Evolutionary conservation across 2,329 filamentous ascomycete species (phyloP).

Genomic region (Alternaria burnsii): DNA sequence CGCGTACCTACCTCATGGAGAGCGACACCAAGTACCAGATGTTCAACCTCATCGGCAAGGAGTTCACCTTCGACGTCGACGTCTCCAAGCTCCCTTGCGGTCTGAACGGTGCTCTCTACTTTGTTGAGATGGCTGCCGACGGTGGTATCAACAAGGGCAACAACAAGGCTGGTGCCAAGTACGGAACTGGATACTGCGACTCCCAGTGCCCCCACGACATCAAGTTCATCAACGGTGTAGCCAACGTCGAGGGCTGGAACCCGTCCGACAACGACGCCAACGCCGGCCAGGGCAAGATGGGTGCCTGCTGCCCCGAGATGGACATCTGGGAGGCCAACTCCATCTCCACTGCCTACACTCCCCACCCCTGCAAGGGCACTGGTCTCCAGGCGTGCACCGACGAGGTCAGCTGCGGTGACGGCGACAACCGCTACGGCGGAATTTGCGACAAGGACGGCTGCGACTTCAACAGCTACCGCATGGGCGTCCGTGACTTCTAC

Average conservation of each 20-base stretch:
- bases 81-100: conserved; percentile 73
- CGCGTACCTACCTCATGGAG: conserved; percentile 55
- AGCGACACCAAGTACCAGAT: conserved; percentile 53
- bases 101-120: conserved; percentile 66
- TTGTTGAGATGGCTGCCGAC: conserved; percentile 65
- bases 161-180: conserved; percentile 64
- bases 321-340: conserved; percentile 76
- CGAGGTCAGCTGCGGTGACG: conserved; percentile 49
- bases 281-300: conserved; percentile 62
- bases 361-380: conserved; percentile 67
- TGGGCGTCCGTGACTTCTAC: conserved; percentile 71
- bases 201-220: conserved; percentile 56
- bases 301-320: conserved; percentile 74
- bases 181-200: conserved; percentile 63
- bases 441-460: conserved; percentile 74
- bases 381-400: conserved; percentile 64
- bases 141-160: conserved; percentile 65
- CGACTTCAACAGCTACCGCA: conserved; percentile 68
- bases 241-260: conserved; percentile 64
- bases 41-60: conserved; percentile 53
- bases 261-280: conserved; percentile 63
- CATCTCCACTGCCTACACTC: conserved; percentile 70
- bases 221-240: conserved; percentile 63
- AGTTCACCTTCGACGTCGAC: conserved; percentile 55
- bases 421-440: conserved; percentile 65